Percentiles rank a stretch among this genome's conserved stretches.
phyloP scores from a whole-genome alignment of 345 rosid species.

The Odontarrhena argentea region DNA sequence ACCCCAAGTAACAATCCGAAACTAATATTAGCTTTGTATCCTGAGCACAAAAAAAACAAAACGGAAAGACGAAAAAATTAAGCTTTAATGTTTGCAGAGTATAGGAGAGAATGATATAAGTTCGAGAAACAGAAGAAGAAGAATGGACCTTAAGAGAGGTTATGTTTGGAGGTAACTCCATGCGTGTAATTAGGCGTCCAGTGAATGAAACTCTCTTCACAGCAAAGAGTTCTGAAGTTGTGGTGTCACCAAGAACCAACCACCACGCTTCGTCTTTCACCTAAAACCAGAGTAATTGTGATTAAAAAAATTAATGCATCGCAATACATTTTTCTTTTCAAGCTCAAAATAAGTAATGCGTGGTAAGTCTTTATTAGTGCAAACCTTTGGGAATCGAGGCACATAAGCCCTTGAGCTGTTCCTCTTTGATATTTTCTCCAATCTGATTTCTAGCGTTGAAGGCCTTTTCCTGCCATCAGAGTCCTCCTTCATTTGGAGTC shows the following conservation, averaged over 20 bases:
- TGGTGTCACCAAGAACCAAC: constrained; percentile 79
- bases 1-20: constrained; percentile 93
- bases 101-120: not conserved
- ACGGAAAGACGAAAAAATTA: not conserved
- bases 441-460: constrained; percentile 55
- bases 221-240: constrained; percentile 72
- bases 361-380: constrained; percentile 9
- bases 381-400: constrained; percentile 93
- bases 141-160: constrained; percentile 57
- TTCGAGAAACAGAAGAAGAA: not conserved
- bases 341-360: constrained; percentile 11
- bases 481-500: constrained; percentile 63
- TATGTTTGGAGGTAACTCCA: constrained; percentile 68
- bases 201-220: constrained; percentile 87
- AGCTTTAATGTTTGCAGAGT: not conserved
- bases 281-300: constrained; percentile 43
- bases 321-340: not conserved
- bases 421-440: constrained; percentile 68
- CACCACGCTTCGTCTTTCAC: constrained; percentile 98
- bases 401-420: constrained; percentile 74
- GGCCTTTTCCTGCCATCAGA: constrained; percentile 42
- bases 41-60: constrained; percentile 42
- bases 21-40: constrained; percentile 69
- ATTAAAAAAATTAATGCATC: constrained; percentile 4
- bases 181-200: constrained; percentile 59